Evolutionary conservation across 805 yeast species (phyloP).

Genomic region (Sungouiella blattae): DNA sequence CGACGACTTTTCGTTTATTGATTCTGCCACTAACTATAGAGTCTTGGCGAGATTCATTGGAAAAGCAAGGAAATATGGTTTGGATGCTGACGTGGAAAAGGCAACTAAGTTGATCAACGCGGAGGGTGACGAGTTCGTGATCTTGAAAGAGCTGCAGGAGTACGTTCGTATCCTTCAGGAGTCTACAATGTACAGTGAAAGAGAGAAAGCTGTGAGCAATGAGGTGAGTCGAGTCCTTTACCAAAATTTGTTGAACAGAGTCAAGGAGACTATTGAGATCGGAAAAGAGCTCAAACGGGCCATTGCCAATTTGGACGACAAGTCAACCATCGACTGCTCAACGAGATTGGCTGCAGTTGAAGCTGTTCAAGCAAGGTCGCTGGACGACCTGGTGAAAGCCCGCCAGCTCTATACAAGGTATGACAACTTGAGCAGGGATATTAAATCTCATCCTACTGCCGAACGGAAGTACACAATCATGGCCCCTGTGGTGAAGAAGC

Average conservation of each 20-base stretch:
- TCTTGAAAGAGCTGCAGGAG: slow-evolving; percentile 27
- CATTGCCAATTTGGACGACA: slow-evolving; percentile 2
- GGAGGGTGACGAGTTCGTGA: slow-evolving; percentile 38
- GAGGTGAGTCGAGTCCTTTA: slow-evolving; percentile 13
- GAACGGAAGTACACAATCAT: too few species aligned
- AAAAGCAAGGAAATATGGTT: slow-evolving; percentile 34
- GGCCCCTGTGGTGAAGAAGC: slow-evolving; percentile 27
- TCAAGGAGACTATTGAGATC: slow-evolving; percentile 25
- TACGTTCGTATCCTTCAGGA: slow-evolving; percentile 28
- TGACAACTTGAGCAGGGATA: too few species aligned
- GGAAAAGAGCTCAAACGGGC: slow-evolving; percentile 20
- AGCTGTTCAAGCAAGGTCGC: not conserved
- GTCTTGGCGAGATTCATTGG: slow-evolving; percentile 41
- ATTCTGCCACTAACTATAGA: slow-evolving; percentile 32
- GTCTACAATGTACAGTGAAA: slow-evolving; percentile 8
- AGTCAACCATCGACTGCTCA: slow-evolving; percentile 1
- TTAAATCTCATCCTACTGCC: too few species aligned
- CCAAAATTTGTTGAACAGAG: slow-evolving; percentile 21
- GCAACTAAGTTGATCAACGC: slow-evolving; percentile 33
- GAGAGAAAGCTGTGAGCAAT: slow-evolving; percentile 11
- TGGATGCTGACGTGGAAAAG: slow-evolving; percentile 22
- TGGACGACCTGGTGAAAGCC: slow-evolving; percentile 7
- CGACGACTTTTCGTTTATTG: slow-evolving; percentile 30
- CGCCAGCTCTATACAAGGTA: slow-evolving; percentile 16
- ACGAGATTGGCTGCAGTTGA: slow-evolving; percentile 2